Evolutionary conservation across 345 rosid genomes (phyloP).

Genomic region (Arabis alpina): DNA sequence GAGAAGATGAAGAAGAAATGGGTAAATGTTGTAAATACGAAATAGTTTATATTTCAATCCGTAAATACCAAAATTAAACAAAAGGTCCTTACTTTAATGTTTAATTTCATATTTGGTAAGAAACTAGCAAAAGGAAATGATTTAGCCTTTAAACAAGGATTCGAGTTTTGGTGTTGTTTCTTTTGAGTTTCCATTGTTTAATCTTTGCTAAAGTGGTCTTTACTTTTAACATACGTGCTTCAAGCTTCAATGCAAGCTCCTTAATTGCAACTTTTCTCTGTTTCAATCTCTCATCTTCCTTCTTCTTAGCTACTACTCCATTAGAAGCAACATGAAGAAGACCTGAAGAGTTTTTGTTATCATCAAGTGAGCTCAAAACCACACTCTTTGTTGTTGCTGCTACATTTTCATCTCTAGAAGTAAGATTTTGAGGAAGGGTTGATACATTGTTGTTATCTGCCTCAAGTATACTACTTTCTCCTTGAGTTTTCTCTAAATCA

Average conservation of each 20-base stretch:
- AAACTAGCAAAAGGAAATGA: no score
- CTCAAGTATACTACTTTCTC: neutral
- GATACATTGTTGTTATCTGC: neutral
- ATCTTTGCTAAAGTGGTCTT: constrained; percentile 17
- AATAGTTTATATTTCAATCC: no score
- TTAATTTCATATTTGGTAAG: neutral
- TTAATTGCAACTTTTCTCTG: constrained; percentile 7
- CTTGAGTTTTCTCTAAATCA: neutral
- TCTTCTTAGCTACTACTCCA: neutral
- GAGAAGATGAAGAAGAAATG: constrained; percentile 17
- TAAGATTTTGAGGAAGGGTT: neutral
- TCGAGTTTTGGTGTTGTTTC: neutral
- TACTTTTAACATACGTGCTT: constrained; percentile 9
- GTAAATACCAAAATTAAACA: neutral
- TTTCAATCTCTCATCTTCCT: constrained; percentile 1
- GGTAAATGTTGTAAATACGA: neutral
- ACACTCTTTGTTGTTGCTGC: neutral
- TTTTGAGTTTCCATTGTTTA: constrained; percentile 13
- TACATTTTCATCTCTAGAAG: neutral
- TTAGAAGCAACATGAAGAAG: neutral
- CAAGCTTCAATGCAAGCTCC: constrained; percentile 3
- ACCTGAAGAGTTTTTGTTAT: no score
- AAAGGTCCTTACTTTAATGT: neutral
- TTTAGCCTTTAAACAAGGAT: no score
- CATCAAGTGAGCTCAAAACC: no score